Evolutionary conservation across 768 basidiomycete genomes (phyloP).

Genomic region (Phaeolepiota aurea): DNA sequence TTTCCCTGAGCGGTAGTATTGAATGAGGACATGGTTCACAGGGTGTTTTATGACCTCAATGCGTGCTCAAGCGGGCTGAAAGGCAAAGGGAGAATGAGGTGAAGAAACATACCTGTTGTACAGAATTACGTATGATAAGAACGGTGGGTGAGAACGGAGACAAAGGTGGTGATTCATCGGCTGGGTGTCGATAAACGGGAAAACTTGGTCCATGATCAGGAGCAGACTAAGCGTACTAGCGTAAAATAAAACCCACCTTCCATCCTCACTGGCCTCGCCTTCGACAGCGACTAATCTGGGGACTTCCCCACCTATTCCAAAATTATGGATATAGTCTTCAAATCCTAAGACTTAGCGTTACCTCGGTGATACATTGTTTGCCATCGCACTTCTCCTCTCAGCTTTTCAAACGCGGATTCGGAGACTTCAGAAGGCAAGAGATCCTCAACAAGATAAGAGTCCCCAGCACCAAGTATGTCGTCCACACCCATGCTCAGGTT

Average conservation of each 20-base stretch:
- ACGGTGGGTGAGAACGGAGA: constrained; percentile 64
- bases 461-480: constrained; percentile 51
- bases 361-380: constrained; percentile 69
- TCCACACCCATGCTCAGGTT: constrained; percentile 14
- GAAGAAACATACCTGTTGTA: constrained; percentile 42
- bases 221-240: too few species aligned
- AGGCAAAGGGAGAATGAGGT: too few species aligned
- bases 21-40: constrained; percentile 80
- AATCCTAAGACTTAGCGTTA: constrained; percentile 20
- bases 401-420: constrained; percentile 43
- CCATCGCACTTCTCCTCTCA: constrained; percentile 65
- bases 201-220: constrained; percentile 25
- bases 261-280: constrained; percentile 25
- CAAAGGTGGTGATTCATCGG: constrained; percentile 68
- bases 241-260: constrained; percentile 20
- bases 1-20: constrained; percentile 68
- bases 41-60: constrained; percentile 44
- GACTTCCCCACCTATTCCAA: constrained; percentile 51
- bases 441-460: constrained; percentile 51
- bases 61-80: too few species aligned
- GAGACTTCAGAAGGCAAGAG: constrained; percentile 52
- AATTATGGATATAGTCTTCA: not conserved
- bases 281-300: constrained; percentile 26
- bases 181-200: constrained; percentile 78
- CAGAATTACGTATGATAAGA: constrained; percentile 50